Evolutionary conservation across 306 rosid genomes (phyloP).

Genomic region (Quercus aquifolioides): DNA sequence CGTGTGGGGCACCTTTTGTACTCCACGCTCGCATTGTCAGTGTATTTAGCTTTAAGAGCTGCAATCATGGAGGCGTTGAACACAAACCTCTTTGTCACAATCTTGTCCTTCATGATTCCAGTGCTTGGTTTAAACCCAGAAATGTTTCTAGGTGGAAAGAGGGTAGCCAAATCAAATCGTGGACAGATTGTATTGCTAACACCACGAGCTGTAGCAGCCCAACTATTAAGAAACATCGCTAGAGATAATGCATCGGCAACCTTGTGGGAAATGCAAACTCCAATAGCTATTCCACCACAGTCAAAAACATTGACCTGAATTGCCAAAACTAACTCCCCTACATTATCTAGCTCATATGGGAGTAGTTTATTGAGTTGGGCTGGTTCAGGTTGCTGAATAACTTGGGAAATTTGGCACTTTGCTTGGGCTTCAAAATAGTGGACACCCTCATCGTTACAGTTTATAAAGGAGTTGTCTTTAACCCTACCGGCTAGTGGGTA

Average conservation of each 20-base stretch:
- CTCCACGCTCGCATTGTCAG: not conserved
- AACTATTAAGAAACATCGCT: conserved; percentile 21
- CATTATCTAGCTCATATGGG: conserved; percentile 6
- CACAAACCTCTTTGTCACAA: conserved; percentile 15
- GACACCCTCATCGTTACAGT: conserved; percentile 2
- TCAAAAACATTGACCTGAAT: conserved; percentile 20
- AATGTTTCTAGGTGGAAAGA: conserved; percentile 13
- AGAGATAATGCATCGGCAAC: conserved; percentile 24
- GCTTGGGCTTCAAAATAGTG: conserved; percentile 1
- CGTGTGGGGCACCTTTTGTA: not conserved
- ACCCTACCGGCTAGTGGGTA: conserved; percentile 15
- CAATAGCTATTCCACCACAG: conserved; percentile 28
- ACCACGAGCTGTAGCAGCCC: conserved; percentile 17
- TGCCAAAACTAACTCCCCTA: conserved; percentile 8
- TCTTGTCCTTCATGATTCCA: conserved; percentile 10
- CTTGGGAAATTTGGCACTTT: not conserved
- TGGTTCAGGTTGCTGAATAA: conserved; percentile 4
- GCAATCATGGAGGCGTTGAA: conserved; percentile 17
- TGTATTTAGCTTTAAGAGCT: not conserved
- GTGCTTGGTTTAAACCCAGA: not conserved
- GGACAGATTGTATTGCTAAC: not conserved
- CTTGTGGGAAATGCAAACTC: conserved; percentile 30
- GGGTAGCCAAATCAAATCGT: conserved; percentile 11
- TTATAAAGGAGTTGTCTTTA: not conserved
- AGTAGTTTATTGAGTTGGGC: conserved; percentile 14